These are phyloP conservation scores for Ganoderma leucocontextum DNA, from an alignment of 1,284 basidiomycete species.

Conservation along the genomic window DNA sequence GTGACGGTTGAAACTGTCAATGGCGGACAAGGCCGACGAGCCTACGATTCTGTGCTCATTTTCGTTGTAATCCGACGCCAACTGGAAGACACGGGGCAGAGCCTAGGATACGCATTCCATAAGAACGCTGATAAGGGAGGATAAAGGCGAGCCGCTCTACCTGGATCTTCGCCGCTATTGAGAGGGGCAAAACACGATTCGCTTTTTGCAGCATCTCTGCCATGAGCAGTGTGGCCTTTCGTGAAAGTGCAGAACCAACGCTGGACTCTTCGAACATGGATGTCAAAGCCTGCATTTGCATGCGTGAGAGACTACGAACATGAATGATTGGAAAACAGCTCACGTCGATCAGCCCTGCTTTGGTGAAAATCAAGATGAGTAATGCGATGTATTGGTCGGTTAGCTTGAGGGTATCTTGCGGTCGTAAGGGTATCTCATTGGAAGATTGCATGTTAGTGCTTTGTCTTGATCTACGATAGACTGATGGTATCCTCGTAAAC, in stretches of 20 bases:
- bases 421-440: constrained; percentile 51
- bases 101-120: constrained; percentile 56
- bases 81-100: constrained; percentile 85
- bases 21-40: constrained; percentile 84
- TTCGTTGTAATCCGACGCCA: constrained; percentile 81
- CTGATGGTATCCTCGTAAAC: constrained; percentile 47
- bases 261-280: constrained; percentile 83
- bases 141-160: constrained; percentile 47
- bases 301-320: constrained; percentile 5
- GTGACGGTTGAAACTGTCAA: constrained; percentile 93
- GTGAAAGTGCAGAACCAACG: constrained; percentile 72
- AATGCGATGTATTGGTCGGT: constrained; percentile 95
- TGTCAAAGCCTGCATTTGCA: constrained; percentile 72
- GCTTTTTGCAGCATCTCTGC: constrained; percentile 91
- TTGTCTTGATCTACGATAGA: constrained; percentile 71
- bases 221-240: constrained; percentile 93
- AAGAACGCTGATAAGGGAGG: constrained; percentile 5
- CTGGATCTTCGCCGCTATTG: constrained; percentile 86
- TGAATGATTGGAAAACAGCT: constrained; percentile 34
- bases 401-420: constrained; percentile 75
- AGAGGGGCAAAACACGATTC: constrained; percentile 88
- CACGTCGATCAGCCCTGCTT: constrained; percentile 90
- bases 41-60: constrained; percentile 85
- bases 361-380: constrained; percentile 87
- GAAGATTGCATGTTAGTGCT: constrained; percentile 43